Evolutionary conservation across 2,329 filamentous ascomycete species (phyloP), one percentile per base, ranked within the genome.

Genomic region (Aspergillus sp.): DNA sequence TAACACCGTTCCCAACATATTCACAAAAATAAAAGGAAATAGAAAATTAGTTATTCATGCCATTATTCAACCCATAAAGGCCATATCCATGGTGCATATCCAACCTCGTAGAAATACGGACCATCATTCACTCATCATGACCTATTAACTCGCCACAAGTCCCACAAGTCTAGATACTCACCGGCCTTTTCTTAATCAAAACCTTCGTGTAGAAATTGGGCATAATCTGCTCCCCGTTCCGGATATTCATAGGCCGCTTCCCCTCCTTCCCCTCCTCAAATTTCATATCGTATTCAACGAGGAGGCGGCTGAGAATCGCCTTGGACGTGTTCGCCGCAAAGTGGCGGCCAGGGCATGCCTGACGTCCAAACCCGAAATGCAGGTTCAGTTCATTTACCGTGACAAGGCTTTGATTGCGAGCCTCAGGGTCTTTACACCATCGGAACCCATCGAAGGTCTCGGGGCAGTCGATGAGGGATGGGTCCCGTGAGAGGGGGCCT

Each of bases 211-310:
- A 45, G 14, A 66, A 60, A 45, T 62, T 67, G 1, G 69, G 67
- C 40, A 72, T 58, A 21, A 70, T 68, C 48, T 70, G 66, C 56
- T 72, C 69, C 14, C 69, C 70, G 57, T 65, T 64, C 8, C 55
- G 44, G 15, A 68, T 37, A 55, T 72, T 71, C 12, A 47, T 23
- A 1, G 69, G 66, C 31, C 65, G 31, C 25, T 37, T 64, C 11
- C 46, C 54, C 25, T 59, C 45, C 21, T 56, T 55, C 4, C 55
- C 48, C 4, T 62, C 57, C 39, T 64, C 60, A n/a, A 69, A 66
- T 46, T 67, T 67, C 23, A 72, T 64, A 5, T 72, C 69, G 46
- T 72, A 72, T 6, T 70, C 68, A 25, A 65, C 53, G 11, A 70
- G 56, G 23, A 72, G 56, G 12, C 65, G 66, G 25, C 69, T 69